These are phyloP conservation scores for Gentiana dahurica DNA, from an alignment of 257 asterid species.

Conservation along the genomic window DNA sequence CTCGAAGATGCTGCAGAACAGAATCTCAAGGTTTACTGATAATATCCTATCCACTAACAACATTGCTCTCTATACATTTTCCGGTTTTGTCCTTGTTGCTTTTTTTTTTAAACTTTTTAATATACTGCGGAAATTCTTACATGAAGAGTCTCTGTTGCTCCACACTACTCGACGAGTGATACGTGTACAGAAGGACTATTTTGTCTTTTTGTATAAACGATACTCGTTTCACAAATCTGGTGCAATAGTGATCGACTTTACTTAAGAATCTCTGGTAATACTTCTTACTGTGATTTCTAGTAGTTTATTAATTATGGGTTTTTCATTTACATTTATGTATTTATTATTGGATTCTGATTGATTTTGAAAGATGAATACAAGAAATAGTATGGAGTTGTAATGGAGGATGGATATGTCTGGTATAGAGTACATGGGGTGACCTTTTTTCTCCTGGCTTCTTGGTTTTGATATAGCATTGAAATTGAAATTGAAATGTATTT, in stretches of 20 bases:
- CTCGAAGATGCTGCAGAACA: conserved; percentile 63
- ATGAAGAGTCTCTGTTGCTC: conserved; percentile 1
- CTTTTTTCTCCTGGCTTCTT: too few species aligned
- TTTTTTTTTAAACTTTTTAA: too few species aligned
- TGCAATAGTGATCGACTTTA: too few species aligned
- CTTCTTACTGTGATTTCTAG: too few species aligned
- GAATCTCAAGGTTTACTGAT: conserved; percentile 3
- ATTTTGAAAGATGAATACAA: conserved; percentile 6
- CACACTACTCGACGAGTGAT: conserved; percentile 3
- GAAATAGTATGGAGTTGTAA: conserved; percentile 4
- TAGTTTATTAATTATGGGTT: too few species aligned
- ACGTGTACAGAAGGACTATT: not conserved
- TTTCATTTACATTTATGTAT: too few species aligned
- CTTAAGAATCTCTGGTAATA: too few species aligned
- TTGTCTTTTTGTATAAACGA: too few species aligned
- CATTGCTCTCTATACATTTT: conserved; percentile 6
- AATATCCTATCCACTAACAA: not conserved
- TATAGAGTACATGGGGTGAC: not conserved
- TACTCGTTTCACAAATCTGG: too few species aligned
- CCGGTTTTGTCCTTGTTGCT: not conserved
- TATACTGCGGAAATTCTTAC: too few species aligned
- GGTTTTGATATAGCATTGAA: too few species aligned
- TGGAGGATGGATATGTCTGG: not conserved
- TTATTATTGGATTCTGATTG: conserved; percentile 1
- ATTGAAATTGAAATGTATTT: not conserved